A percentile compares a stretch with the other conserved stretches of the same genome.
These are phyloP conservation scores for Poa pratensis DNA, from an alignment of 176 grass and related monocot genomes.

Conservation along the genomic window DNA sequence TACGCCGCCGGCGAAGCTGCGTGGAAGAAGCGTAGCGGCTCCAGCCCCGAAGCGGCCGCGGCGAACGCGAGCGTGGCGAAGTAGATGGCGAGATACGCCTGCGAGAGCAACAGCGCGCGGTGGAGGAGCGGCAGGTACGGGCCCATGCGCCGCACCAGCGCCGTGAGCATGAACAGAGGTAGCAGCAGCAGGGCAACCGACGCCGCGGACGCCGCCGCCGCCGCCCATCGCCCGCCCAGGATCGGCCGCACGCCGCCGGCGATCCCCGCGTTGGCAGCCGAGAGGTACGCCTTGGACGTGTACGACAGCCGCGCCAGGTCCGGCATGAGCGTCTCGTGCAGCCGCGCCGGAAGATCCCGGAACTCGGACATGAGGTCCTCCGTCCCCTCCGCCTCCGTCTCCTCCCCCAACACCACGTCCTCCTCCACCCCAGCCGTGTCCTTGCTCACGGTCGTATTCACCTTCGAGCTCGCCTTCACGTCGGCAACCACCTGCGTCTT, in stretches of 20 bases:
- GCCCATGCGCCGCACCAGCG: slow-evolving; percentile 67
- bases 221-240: slow-evolving; percentile 71
- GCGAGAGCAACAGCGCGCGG: slow-evolving; percentile 72
- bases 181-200: slow-evolving; percentile 64
- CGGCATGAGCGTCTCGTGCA: slow-evolving; percentile 74
- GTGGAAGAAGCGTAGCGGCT: slow-evolving; percentile 95
- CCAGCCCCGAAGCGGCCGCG: slow-evolving; percentile 74
- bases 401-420: slow-evolving; percentile 52
- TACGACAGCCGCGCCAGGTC: slow-evolving; percentile 84
- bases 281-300: slow-evolving; percentile 86
- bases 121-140: slow-evolving; percentile 79
- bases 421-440: slow-evolving; percentile 38
- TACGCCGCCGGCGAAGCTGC: slow-evolving; percentile 79
- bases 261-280: slow-evolving; percentile 79
- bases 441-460: slow-evolving; percentile 31
- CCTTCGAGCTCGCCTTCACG: slow-evolving; percentile 16
- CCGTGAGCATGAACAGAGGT: slow-evolving; percentile 71
- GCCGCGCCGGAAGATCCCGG: slow-evolving; percentile 61
- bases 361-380: slow-evolving; percentile 82
- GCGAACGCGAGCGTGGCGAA: slow-evolving; percentile 85
- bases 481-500: slow-evolving; percentile 43
- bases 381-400: slow-evolving; percentile 36
- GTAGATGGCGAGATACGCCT: slow-evolving; percentile 99
- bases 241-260: slow-evolving; percentile 68
- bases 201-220: slow-evolving; percentile 55